These are phyloP conservation scores for Poa pratensis DNA, from an alignment of 176 grass and related monocot genomes.

Conservation along the genomic window DNA sequence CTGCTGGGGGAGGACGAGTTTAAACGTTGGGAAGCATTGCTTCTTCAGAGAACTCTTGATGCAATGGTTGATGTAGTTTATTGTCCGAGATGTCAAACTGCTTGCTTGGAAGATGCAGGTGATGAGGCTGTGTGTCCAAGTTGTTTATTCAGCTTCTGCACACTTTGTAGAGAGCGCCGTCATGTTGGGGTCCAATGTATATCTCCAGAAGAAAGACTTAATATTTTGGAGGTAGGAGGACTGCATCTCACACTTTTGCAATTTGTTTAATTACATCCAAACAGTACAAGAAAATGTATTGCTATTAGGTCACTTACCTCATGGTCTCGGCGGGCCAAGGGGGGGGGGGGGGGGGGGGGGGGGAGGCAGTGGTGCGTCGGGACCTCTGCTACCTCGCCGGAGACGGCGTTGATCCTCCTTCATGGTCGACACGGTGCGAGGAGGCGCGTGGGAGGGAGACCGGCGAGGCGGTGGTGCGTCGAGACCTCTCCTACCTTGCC, in stretches of 20 bases:
- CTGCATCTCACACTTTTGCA: background rate
- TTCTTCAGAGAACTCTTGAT: conserved; percentile 78
- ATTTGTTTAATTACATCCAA: conserved; percentile 10
- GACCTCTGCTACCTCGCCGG: too few species aligned
- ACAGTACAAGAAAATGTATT: too few species aligned
- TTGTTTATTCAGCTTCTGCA: conserved; percentile 86
- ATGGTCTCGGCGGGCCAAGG: background rate
- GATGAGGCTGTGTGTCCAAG: conserved; percentile 74
- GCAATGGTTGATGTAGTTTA: conserved; percentile 77
- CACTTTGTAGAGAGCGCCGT: conserved; percentile 70
- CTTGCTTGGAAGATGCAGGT: conserved; percentile 74
- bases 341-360: too few species aligned
- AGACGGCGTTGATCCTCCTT: too few species aligned
- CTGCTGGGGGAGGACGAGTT: conserved; percentile 63
- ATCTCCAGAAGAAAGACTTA: conserved; percentile 57
- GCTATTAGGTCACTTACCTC: too few species aligned
- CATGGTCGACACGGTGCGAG: too few species aligned
- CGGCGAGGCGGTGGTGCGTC: too few species aligned
- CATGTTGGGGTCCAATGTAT: conserved; percentile 73
- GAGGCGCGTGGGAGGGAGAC: too few species aligned
- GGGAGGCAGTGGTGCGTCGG: too few species aligned
- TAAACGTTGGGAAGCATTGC: conserved; percentile 71
- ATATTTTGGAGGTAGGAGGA: conserved; percentile 63
- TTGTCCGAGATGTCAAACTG: conserved; percentile 77
- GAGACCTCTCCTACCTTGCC: too few species aligned